phyloP scores from a whole-genome alignment of 495 filamentous ascomycete species.

The Aspergillus incahuasiensis region DNA sequence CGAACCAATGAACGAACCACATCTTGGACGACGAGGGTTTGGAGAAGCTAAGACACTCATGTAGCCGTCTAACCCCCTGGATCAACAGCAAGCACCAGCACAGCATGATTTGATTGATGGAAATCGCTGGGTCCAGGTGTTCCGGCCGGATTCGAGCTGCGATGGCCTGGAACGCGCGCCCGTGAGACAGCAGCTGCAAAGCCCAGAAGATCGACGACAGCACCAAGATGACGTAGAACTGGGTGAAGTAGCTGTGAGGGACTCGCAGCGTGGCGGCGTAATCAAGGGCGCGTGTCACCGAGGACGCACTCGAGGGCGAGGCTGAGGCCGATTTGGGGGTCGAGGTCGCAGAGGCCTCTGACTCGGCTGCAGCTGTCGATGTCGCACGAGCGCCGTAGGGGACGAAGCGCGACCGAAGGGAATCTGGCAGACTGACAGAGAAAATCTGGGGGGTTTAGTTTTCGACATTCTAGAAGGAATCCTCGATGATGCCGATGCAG shows the following conservation, averaged over 20 bases:
- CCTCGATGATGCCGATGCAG: constrained; percentile 1
- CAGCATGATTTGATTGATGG: constrained; percentile 59
- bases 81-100: constrained; percentile 66
- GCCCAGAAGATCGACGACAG: constrained; percentile 73
- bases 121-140: constrained; percentile 48
- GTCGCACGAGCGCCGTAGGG: constrained; percentile 55
- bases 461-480: constrained; percentile 18
- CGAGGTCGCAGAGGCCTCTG: constrained; percentile 9
- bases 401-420: constrained; percentile 52
- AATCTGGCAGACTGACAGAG: constrained; percentile 44
- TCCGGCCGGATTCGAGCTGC: constrained; percentile 33
- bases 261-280: constrained; percentile 52
- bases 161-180: constrained; percentile 41
- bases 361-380: constrained; percentile 18
- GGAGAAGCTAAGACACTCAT: constrained; percentile 61
- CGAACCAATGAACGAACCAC: constrained; percentile 76
- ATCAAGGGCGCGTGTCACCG: constrained; percentile 41
- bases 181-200: constrained; percentile 56
- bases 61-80: constrained; percentile 70
- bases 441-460: constrained; percentile 44
- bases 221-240: constrained; percentile 78
- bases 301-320: constrained; percentile 8
- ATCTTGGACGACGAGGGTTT: constrained; percentile 68
- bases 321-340: constrained; percentile 5
- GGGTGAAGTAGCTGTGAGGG: constrained; percentile 81